Evolutionary conservation across 2,329 filamentous ascomycete genomes (phyloP).

Genomic region (Colletotrichum tamarilloi): DNA sequence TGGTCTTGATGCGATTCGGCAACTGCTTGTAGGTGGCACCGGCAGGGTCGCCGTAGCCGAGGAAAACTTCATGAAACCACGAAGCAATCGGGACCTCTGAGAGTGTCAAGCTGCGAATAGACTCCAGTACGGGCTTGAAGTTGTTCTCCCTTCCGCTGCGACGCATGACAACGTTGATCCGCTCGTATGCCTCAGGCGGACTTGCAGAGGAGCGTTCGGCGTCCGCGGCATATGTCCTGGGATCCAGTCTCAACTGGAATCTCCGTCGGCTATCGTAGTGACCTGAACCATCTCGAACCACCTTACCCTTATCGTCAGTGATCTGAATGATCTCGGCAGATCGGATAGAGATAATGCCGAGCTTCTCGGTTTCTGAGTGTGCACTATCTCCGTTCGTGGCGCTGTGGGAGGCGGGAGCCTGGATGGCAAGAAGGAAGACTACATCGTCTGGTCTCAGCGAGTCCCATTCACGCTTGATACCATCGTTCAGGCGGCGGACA

Average conservation of each 20-base stretch:
- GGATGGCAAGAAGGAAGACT: constrained; percentile 85
- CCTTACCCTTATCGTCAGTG: constrained; percentile 84
- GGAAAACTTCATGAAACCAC: constrained; percentile 96
- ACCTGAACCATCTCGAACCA: constrained; percentile 71
- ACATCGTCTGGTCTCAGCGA: constrained; percentile 87
- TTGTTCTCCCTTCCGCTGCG: constrained; percentile 93
- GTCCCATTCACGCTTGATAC: constrained; percentile 89
- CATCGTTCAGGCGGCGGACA: constrained; percentile 80
- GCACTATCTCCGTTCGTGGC: constrained; percentile 63
- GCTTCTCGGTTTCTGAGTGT: constrained; percentile 65
- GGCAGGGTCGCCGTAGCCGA: constrained; percentile 95
- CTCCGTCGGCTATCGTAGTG: constrained; percentile 76
- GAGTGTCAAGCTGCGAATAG: constrained; percentile 85
- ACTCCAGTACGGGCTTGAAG: constrained; percentile 93
- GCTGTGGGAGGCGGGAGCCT: constrained; percentile 65
- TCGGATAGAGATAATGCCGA: constrained; percentile 78
- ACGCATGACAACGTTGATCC: constrained; percentile 87
- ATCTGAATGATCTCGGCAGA: constrained; percentile 89
- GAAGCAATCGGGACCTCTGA: constrained; percentile 87
- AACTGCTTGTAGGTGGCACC: constrained; percentile 88
- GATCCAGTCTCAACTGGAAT: constrained; percentile 84
- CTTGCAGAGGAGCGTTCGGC: constrained; percentile 72
- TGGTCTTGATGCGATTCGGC: constrained; percentile 77
- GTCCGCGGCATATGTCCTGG: constrained; percentile 81
- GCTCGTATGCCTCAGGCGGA: constrained; percentile 83